Evolutionary conservation across 2,329 filamentous ascomycete genomes (phyloP).

Genomic region (Aspergillus pseudoterreus): DNA sequence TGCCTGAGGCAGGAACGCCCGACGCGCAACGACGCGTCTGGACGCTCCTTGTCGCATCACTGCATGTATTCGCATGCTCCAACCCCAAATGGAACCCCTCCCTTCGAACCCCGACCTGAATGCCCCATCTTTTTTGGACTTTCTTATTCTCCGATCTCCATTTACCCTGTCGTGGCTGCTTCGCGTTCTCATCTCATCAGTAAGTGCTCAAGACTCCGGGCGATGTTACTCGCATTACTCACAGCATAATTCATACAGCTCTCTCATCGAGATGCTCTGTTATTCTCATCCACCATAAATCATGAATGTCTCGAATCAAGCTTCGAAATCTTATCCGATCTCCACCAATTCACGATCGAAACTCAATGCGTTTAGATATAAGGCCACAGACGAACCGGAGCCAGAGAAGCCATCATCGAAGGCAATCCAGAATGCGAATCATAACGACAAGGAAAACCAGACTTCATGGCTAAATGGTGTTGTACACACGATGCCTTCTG

Average conservation of each 20-base stretch:
- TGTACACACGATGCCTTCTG: slow-evolving; percentile 20
- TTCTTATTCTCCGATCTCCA: background rate
- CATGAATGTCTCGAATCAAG: slow-evolving; percentile 23
- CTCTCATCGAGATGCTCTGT: slow-evolving; percentile 23
- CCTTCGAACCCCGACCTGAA: background rate
- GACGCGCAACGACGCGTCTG: slow-evolving; percentile 33
- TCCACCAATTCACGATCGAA: slow-evolving; percentile 53
- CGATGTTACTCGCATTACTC: background rate
- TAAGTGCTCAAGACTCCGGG: background rate
- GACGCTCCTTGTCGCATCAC: slow-evolving; percentile 12
- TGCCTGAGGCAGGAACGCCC: slow-evolving; percentile 21
- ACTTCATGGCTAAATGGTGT: slow-evolving; percentile 34
- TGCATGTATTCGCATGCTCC: slow-evolving; percentile 6
- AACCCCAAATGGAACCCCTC: background rate
- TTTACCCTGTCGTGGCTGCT: background rate
- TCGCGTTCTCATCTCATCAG: background rate
- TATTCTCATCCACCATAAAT: slow-evolving; percentile 14
- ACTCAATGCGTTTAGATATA: slow-evolving; percentile 53
- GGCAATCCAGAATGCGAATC: slow-evolving; percentile 19
- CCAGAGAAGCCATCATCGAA: slow-evolving; percentile 21
- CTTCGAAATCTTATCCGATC: slow-evolving; percentile 32
- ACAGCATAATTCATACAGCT: slow-evolving; percentile 7
- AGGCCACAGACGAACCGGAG: slow-evolving; percentile 28
- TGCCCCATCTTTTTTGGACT: background rate
- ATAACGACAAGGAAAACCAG: slow-evolving; percentile 46